A percentile compares a stretch with the other conserved stretches of the same genome.
Conservation (phyloP, 345 rosid genomes). For the Citrus sinensis region DNA sequence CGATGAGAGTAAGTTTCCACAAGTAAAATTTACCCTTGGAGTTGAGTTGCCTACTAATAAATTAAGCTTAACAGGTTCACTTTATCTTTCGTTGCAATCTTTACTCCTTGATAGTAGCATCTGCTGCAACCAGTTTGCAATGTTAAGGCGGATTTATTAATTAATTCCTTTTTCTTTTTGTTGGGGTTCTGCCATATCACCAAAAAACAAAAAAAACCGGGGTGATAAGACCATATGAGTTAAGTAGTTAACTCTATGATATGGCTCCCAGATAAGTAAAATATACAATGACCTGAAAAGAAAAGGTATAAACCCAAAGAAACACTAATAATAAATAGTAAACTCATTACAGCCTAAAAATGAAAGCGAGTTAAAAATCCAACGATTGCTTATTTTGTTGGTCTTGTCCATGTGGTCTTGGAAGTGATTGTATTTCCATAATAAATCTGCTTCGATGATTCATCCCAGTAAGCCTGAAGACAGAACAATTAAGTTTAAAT, state of each 20-base stretch:
- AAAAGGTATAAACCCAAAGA: too few species aligned
- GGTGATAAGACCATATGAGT: too few species aligned
- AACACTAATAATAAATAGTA: not conserved
- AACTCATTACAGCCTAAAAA: conserved; percentile 1
- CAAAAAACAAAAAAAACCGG: too few species aligned
- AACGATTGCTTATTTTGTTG: conserved; percentile 26
- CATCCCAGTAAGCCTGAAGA: conserved; percentile 58
- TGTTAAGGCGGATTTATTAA: too few species aligned
- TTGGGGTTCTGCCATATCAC: too few species aligned
- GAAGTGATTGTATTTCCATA: conserved; percentile 55
- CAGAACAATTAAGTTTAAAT: not conserved
- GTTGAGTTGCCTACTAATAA: not conserved
- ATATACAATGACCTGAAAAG: not conserved
- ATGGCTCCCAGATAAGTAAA: not conserved
- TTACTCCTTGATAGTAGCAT: not conserved
- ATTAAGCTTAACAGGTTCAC: not conserved
- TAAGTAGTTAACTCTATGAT: not conserved
- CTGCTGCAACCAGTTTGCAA: not conserved
- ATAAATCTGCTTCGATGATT: conserved; percentile 53
- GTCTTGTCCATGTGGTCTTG: conserved; percentile 65
- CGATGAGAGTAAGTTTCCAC: not conserved
- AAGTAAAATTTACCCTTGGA: not conserved
- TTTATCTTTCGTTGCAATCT: not conserved
- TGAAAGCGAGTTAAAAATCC: not conserved
- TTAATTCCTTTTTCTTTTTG: too few species aligned